Percentiles rank a stretch among this genome's conserved stretches.
Conservation (phyloP, 2,329 filamentous ascomycete genomes). For the Penicillium sclerotiorum region DNA sequence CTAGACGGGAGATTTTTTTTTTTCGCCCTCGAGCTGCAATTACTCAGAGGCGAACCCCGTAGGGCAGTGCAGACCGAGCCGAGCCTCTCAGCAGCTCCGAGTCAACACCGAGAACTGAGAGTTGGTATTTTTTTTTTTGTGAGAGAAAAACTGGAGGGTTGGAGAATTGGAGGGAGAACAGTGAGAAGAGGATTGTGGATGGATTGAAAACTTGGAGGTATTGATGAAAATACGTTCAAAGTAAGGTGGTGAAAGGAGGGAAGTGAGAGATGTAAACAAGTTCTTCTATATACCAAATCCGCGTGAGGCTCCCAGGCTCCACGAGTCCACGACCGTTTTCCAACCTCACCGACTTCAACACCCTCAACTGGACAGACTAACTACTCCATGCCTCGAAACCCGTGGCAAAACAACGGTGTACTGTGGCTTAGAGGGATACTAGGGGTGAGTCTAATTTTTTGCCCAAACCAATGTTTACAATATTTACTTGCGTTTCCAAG, state of each 20-base stretch:
- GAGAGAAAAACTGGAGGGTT: neutral
- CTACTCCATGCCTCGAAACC: conserved; percentile 1
- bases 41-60: too few species aligned
- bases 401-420: conserved; percentile 16
- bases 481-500: neutral
- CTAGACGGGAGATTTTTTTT: too few species aligned
- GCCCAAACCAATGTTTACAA: too few species aligned
- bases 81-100: neutral
- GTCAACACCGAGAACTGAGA: too few species aligned
- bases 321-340: neutral
- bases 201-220: too few species aligned
- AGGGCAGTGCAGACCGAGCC: neutral
- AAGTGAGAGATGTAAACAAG: neutral
- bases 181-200: neutral
- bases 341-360: conserved; percentile 1
- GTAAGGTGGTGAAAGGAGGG: neutral
- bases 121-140: neutral
- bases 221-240: neutral
- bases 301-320: neutral
- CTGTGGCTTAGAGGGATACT: conserved; percentile 8
- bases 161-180: neutral
- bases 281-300: neutral
- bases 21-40: too few species aligned
- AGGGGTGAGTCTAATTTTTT: too few species aligned
- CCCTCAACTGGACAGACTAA: neutral